Base-by-base conservation (phyloP, 495 filamentous ascomycete species). In the Podospora australis region DNA sequence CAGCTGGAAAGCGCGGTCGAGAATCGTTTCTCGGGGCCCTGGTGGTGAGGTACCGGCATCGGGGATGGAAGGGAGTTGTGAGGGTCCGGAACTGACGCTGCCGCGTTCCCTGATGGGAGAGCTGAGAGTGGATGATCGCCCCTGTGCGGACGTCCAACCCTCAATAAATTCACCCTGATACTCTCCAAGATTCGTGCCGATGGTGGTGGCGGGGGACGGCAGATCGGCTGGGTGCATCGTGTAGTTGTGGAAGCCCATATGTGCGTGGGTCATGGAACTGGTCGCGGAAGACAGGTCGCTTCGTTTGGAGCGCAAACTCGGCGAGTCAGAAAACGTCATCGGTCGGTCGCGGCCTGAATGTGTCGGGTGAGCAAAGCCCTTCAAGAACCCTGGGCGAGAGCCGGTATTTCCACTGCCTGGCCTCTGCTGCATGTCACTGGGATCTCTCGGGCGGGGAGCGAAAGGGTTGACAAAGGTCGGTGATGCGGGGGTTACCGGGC, bases 1-100 rank as follows among this genome's bases (percentile, higher is more conserved):
- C 61, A 80, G 53, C 48, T 77, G 71, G 55, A 81, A 81, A 0
- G 77, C 78, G n/a, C 78, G 61, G 48, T 81, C 78, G 3, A 81
- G 63, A 29, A 81, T 81, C 5, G 78, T 79, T 53, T 81, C 77
- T 17, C 76, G 67, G 3, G 71, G 75, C 1, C 60, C 65, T 10
- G 71, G 65, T 5, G 72, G 68, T 1, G 70, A 66, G 7, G 32
- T 36, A 43, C 59, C 60, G 30, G 65, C 59, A 8, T 66, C 59
- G 8, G 72, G 49, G 29, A 61, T 57, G 4, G 68, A 46, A 13
- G 57, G 53, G n/a, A 64, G 54, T 29, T 47, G 49, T 49, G 58
- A 51, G 46, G 32, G 64, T 39, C 53, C 60, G 35, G 72, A 75
- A 11, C 62, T 64, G 52, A 71, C 65, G 50, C 70, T 71, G 11